A percentile compares a stretch with the other conserved stretches of the same genome.
Evolutionary conservation across 495 filamentous ascomycete species (phyloP).

Genomic region (Aspergillus coremiiformis): DNA sequence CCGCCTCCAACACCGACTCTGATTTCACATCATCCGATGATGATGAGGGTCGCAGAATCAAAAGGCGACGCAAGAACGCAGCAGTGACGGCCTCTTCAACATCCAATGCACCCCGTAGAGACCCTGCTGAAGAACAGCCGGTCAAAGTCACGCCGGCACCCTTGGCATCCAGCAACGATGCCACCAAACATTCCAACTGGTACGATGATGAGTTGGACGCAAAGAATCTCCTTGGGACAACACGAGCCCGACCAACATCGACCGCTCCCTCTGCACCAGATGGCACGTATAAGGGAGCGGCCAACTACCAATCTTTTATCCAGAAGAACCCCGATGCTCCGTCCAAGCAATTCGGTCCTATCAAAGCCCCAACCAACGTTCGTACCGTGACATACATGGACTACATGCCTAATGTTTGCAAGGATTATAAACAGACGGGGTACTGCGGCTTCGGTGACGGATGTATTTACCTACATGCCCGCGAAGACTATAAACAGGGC

Average conservation of each 20-base stretch:
- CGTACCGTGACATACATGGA: constrained; percentile 86
- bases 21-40: constrained; percentile 73
- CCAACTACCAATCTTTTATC: constrained; percentile 66
- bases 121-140: constrained; percentile 49
- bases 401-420: constrained; percentile 90
- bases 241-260: constrained; percentile 31
- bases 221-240: constrained; percentile 59
- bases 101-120: constrained; percentile 29
- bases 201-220: constrained; percentile 62
- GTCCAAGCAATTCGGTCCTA: constrained; percentile 64
- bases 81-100: constrained; percentile 50
- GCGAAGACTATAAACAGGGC: constrained; percentile 85
- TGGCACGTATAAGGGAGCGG: constrained; percentile 70
- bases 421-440: constrained; percentile 88
- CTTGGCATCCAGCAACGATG: constrained; percentile 68
- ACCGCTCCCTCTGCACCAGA: constrained; percentile 32
- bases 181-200: constrained; percentile 91
- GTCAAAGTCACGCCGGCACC: constrained; percentile 37
- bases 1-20: constrained; percentile 48
- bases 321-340: constrained; percentile 78
- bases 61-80: constrained; percentile 65
- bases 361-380: constrained; percentile 85
- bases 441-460: constrained; percentile 61
- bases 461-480: constrained; percentile 68
- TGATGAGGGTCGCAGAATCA: constrained; percentile 63